Percentiles rank a stretch among this genome's conserved stretches.
Evolutionary conservation across 73 alveolate genomes (phyloP).

Genomic region (Stentor roeselii): DNA sequence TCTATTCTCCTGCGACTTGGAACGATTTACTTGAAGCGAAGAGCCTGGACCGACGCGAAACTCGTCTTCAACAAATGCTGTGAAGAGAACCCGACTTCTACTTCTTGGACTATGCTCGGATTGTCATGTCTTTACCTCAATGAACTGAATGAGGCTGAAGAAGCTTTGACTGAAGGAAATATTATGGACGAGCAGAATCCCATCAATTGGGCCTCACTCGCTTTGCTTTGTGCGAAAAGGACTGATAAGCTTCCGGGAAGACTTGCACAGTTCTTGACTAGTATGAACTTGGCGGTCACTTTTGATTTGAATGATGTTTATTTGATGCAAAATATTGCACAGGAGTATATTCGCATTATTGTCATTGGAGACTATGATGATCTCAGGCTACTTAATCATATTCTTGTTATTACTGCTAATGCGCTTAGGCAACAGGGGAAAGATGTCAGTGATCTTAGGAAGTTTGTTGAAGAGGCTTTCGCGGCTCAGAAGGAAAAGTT

Average conservation of each 20-base stretch:
- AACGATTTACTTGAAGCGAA: conserved; percentile 62
- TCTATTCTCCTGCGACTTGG: conserved; percentile 83
- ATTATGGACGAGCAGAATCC: conserved; percentile 81
- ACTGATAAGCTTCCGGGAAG: conserved; percentile 10
- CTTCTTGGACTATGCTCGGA: conserved; percentile 95
- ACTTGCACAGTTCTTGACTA: background rate
- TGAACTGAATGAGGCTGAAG: conserved; percentile 87
- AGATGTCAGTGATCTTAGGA: background rate
- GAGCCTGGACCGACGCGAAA: conserved; percentile 88
- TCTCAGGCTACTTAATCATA: background rate
- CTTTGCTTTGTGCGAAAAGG: conserved; percentile 43
- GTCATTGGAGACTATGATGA: background rate
- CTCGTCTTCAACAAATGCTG: conserved; percentile 78
- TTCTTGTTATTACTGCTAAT: background rate
- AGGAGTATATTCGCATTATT: background rate
- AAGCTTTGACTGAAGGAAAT: conserved; percentile 87
- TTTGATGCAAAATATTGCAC: background rate
- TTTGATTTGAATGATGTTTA: background rate
- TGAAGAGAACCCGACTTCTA: conserved; percentile 70
- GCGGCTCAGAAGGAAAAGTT: background rate
- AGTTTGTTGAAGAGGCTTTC: background rate
- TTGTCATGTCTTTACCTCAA: conserved; percentile 81
- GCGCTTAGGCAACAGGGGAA: background rate
- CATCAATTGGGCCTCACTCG: conserved; percentile 83
- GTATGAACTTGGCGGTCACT: background rate